phyloP scores from a whole-genome alignment of 345 rosid species.

The Raphanus sativus region DNA sequence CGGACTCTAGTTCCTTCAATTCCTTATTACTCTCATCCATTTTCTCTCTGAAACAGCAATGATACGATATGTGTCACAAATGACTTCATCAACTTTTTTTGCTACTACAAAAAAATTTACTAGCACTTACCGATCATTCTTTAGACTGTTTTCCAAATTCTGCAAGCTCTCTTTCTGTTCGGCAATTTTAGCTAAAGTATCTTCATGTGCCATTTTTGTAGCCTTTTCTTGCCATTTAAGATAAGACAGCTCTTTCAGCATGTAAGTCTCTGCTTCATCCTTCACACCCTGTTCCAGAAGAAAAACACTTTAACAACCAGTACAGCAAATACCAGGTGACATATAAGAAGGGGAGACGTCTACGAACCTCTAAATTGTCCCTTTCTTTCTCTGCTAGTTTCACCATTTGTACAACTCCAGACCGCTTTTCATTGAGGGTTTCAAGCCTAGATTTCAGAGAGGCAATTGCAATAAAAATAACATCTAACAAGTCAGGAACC shows the following conservation, averaged over 20 bases:
- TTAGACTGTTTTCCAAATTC: conserved; percentile 66
- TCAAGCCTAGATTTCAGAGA: conserved; percentile 58
- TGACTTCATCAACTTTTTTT: background rate
- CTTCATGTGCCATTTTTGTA: conserved; percentile 74
- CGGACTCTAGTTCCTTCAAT: conserved; percentile 74
- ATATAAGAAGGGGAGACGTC: conserved; percentile 12
- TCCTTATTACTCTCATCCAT: conserved; percentile 63
- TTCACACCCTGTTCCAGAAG: conserved; percentile 64
- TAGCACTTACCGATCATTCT: conserved; percentile 56
- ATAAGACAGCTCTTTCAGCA: conserved; percentile 83
- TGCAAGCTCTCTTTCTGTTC: conserved; percentile 56
- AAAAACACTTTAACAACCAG: conserved; percentile 24
- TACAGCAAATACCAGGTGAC: conserved; percentile 1
- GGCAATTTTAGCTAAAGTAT: conserved; percentile 55
- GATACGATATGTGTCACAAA: conserved; percentile 1
- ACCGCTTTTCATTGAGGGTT: conserved; percentile 80
- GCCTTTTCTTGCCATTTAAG: conserved; percentile 97
- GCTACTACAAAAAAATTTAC: conserved; percentile 13
- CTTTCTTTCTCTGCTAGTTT: conserved; percentile 96
- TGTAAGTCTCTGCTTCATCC: conserved; percentile 92
- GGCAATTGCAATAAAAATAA: conserved; percentile 2
- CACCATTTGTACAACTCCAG: conserved; percentile 98
- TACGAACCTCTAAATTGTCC: conserved; percentile 87
- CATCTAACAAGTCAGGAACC: conserved; percentile 13
- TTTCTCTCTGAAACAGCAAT: conserved; percentile 56